A percentile compares a stretch with the other conserved stretches of the same genome.
Conservation (phyloP, 805 yeast species). For the Peterozyma xylosa region DNA sequence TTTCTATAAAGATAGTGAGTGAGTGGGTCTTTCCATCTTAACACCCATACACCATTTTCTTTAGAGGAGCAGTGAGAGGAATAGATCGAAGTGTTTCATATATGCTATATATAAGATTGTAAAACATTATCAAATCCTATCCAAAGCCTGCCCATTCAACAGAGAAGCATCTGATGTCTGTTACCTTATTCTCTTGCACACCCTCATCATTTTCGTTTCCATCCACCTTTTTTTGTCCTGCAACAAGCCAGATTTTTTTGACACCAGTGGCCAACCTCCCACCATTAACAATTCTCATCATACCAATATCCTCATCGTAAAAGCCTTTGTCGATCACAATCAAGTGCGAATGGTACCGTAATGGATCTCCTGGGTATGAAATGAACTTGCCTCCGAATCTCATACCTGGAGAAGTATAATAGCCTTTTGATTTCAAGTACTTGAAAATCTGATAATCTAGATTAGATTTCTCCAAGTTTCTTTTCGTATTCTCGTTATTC, state of each 20-base stretch:
- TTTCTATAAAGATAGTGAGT: no score
- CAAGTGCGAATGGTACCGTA: conserved; percentile 82
- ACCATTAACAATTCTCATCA: conserved; percentile 64
- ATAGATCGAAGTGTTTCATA: no score
- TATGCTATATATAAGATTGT: background rate
- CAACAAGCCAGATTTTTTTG: conserved; percentile 72
- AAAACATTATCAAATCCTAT: conserved; percentile 25
- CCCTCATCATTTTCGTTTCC: conserved; percentile 10
- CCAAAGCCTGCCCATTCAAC: conserved; percentile 98
- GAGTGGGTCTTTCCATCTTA: no score
- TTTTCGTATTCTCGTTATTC: background rate
- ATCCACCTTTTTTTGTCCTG: conserved; percentile 25
- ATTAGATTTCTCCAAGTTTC: background rate
- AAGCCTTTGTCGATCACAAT: conserved; percentile 45
- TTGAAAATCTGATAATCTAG: conserved; percentile 25
- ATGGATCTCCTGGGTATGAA: conserved; percentile 93
- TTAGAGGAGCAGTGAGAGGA: no score
- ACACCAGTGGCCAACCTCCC: conserved; percentile 92
- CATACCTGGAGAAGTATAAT: conserved; percentile 71
- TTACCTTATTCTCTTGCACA: conserved; percentile 9
- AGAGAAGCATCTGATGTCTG: conserved; percentile 46
- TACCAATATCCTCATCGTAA: conserved; percentile 43
- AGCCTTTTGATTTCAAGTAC: conserved; percentile 35
- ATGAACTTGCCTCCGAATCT: conserved; percentile 87
- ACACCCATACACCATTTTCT: no score